phyloP scores from a whole-genome alignment of 192 early-diverging fungal genomes.

The Linderina pennispora region DNA sequence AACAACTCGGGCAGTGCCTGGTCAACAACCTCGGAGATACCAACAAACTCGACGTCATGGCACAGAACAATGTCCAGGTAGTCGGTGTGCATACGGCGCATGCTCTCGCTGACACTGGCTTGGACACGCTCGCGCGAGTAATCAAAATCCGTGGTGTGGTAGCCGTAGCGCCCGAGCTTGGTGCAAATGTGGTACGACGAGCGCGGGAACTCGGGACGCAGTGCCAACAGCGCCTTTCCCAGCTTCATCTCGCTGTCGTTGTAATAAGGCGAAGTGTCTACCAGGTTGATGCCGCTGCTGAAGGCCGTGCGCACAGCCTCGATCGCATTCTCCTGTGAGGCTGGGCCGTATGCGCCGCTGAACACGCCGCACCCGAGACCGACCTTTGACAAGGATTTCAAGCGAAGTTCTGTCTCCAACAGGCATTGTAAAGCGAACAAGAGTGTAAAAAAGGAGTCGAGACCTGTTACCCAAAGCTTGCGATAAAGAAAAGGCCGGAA shows the following conservation, averaged over 20 bases:
- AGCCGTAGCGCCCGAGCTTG: conserved; percentile 71
- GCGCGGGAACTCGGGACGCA: conserved; percentile 54
- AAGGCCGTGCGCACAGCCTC: conserved; percentile 21
- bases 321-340: conserved; percentile 1
- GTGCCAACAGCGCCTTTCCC: conserved; percentile 49
- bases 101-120: conserved; percentile 54
- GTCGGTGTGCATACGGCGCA: conserved; percentile 51
- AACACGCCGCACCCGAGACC: conserved; percentile 40
- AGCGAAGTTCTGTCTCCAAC: too few relatives aligned
- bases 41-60: conserved; percentile 78
- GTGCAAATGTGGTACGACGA: conserved; percentile 61
- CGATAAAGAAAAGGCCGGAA: too few relatives aligned
- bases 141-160: conserved; percentile 54
- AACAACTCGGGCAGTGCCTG: conserved; percentile 52
- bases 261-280: conserved; percentile 74
- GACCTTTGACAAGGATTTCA: conserved; percentile 12
- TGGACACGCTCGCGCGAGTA: conserved; percentile 50
- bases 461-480: too few relatives aligned
- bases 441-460: too few relatives aligned
- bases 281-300: conserved; percentile 53
- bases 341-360: conserved; percentile 34
- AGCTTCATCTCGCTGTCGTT: conserved; percentile 60
- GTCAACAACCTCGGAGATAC: conserved; percentile 46
- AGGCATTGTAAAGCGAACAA: conserved; percentile 2
- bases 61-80: conserved; percentile 67